Conservation (phyloP, 2,329 filamentous ascomycete genomes). For the Aspergillus phoenicis region DNA sequence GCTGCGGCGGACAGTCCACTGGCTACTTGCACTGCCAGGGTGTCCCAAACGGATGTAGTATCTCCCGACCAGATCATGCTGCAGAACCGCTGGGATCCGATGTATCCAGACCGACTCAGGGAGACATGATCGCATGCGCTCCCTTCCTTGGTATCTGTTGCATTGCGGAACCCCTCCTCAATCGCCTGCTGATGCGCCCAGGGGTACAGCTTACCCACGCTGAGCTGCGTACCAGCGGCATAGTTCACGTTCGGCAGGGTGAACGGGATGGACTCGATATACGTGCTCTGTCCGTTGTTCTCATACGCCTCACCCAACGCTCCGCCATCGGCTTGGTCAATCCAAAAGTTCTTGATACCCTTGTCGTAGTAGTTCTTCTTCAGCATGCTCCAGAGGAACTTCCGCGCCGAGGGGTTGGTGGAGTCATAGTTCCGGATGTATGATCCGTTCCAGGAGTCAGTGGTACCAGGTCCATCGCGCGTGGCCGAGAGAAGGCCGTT, state of each 20-base stretch:
- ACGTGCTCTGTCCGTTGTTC: conserved; percentile 56
- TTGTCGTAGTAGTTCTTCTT: conserved; percentile 62
- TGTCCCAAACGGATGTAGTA: conserved; percentile 62
- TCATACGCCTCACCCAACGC: conserved; percentile 39
- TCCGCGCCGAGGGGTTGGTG: conserved; percentile 60
- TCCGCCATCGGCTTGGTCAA: conserved; percentile 63
- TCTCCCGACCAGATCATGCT: conserved; percentile 64
- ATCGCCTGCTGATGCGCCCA: conserved; percentile 59
- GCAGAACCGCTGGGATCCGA: conserved; percentile 62
- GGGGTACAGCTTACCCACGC: conserved; percentile 63
- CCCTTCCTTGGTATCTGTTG: conserved; percentile 54
- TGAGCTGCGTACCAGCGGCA: conserved; percentile 62
- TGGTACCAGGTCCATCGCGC: conserved; percentile 59
- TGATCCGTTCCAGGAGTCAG: conserved; percentile 59
- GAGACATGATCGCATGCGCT: conserved; percentile 46
- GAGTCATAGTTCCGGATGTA: conserved; percentile 61
- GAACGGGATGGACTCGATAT: conserved; percentile 37
- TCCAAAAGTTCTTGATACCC: conserved; percentile 66
- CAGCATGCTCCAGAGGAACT: conserved; percentile 60
- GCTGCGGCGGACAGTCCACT: conserved; percentile 65
- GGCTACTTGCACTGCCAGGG: conserved; percentile 58
- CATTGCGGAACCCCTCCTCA: conserved; percentile 57
- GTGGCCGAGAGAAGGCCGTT: conserved; percentile 59
- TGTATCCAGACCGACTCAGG: conserved; percentile 57
- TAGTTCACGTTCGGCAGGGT: conserved; percentile 45